Evolutionary conservation across 129 eudicot genomes (phyloP).

Genomic region (Ambrosia trifida): DNA sequence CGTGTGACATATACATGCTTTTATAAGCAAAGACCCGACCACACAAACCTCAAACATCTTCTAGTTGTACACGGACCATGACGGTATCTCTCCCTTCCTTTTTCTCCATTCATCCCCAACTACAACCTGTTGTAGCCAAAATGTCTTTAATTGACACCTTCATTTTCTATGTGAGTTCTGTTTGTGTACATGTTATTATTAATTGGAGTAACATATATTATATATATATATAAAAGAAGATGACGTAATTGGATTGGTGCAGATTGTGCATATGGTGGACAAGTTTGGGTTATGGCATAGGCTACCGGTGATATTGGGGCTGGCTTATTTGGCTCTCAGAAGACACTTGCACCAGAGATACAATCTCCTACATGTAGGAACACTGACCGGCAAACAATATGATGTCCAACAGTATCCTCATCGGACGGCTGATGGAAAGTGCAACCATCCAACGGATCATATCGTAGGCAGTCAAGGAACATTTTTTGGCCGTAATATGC

Average conservation of each 20-base stretch:
- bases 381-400: conserved; percentile 33
- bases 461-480: conserved; percentile 55
- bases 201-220: too few relatives aligned
- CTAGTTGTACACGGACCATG: conserved; percentile 28
- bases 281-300: conserved; percentile 52
- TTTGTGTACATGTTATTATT: not conserved
- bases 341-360: conserved; percentile 58
- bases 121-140: conserved; percentile 34
- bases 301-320: conserved; percentile 48
- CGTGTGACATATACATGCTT: not conserved
- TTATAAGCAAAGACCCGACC: not conserved
- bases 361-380: conserved; percentile 51
- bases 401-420: conserved; percentile 40
- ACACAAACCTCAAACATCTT: not conserved
- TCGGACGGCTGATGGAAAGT: conserved; percentile 56
- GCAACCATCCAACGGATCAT: conserved; percentile 56
- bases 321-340: conserved; percentile 45
- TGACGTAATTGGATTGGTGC: not conserved
- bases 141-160: conserved; percentile 46
- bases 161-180: conserved; percentile 43
- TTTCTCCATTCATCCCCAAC: conserved; percentile 50
- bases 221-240: too few relatives aligned
- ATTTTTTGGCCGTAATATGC: conserved; percentile 59
- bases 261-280: conserved; percentile 58
- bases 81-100: conserved; percentile 20